Base-by-base conservation (phyloP, 2,329 filamentous ascomycete genomes). In the Drechslera avenae region DNA sequence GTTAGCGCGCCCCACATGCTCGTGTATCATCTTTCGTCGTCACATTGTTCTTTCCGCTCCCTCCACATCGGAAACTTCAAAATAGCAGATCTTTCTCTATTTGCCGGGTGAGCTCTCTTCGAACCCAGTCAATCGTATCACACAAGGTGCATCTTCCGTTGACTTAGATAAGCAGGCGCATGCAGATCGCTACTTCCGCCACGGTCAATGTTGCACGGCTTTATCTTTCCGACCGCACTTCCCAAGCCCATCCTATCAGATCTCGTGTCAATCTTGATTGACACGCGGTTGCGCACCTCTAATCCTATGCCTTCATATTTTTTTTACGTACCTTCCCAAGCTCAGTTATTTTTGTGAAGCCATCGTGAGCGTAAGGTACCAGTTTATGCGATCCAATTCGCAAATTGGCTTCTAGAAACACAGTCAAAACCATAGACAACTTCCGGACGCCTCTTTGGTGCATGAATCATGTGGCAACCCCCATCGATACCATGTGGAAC, bases 181-280 rank as follows among this genome's bases (percentile, higher is more conserved):
- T 39, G 45, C 34, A 39, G 34, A 40, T 49, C 45, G 49, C 41
- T 41, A 17, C 21, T 45, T 39, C 37, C 14, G 19, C 26, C 19
- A 21, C 17, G 18, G 12, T 16, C 30, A 55, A 33, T 32, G 55
- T 48, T 52, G 14, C 59, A 59, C 59, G 57, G 59, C 56, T 33
- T 60, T 50, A 61, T 60, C 56, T 47, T 28, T 32, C 56, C 54
- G 54, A 47, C 8, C 17, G n/a, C 19, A 17, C 4, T 28, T 46
- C 31, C 42, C 17, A 8, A 23, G 7, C n/a, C n/a, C 39, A 14
- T 30, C 32, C 18, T 41, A 33, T 54, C n/a, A 28, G 12, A 28
- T 10, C 4, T 40, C 12, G 16, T 16, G 16, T 2, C 6, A 17
- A 17, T n/a, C 26, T 26, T 26, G 16, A 10, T 39, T n/a, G 26